Percentiles rank a stretch among this genome's conserved stretches.
These are phyloP conservation scores for Colletotrichum caudatum DNA, from an alignment of 2,329 filamentous ascomycete species.

Conservation along the genomic window DNA sequence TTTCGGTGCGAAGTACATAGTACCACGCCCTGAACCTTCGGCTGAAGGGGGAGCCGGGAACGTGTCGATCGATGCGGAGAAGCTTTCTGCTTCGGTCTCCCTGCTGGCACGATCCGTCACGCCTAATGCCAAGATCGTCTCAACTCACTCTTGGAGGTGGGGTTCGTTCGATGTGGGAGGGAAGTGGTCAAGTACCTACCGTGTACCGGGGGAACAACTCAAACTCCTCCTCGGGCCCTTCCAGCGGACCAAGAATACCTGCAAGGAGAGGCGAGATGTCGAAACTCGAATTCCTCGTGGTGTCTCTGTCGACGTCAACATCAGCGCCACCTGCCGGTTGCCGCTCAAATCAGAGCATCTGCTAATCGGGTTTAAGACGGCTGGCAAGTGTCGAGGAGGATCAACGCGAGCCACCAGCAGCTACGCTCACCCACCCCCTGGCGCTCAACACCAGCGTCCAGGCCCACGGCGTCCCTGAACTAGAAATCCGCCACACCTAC, in stretches of 20 bases:
- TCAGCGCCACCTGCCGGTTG: slow-evolving; percentile 20
- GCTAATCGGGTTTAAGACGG: slow-evolving; percentile 27
- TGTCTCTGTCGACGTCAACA: slow-evolving; percentile 9
- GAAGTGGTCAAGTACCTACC: slow-evolving; percentile 8
- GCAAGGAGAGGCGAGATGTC: not conserved
- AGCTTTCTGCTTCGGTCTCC: slow-evolving; percentile 37
- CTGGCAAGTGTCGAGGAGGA: slow-evolving; percentile 13
- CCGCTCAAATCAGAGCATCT: slow-evolving; percentile 35
- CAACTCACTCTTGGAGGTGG: slow-evolving; percentile 13
- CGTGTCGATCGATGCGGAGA: slow-evolving; percentile 41
- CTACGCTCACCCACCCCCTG: not conserved
- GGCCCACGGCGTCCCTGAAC: slow-evolving; percentile 10
- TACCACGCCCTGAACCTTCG: slow-evolving; percentile 24
- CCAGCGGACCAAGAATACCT: not conserved
- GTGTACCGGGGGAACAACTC: not conserved
- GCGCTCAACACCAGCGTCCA: slow-evolving; percentile 7
- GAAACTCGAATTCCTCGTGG: not conserved
- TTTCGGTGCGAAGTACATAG: not conserved
- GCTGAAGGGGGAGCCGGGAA: slow-evolving; percentile 39
- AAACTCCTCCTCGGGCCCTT: not conserved
- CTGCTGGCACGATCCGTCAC: slow-evolving; percentile 20
- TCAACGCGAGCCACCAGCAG: slow-evolving; percentile 24
- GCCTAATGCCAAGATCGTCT: slow-evolving; percentile 32
- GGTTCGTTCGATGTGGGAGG: slow-evolving; percentile 21
- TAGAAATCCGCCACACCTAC: slow-evolving; percentile 10